These are phyloP conservation scores for Fallopia convolvulus DNA, from an alignment of 148 eudicot species.

Conservation along the genomic window DNA sequence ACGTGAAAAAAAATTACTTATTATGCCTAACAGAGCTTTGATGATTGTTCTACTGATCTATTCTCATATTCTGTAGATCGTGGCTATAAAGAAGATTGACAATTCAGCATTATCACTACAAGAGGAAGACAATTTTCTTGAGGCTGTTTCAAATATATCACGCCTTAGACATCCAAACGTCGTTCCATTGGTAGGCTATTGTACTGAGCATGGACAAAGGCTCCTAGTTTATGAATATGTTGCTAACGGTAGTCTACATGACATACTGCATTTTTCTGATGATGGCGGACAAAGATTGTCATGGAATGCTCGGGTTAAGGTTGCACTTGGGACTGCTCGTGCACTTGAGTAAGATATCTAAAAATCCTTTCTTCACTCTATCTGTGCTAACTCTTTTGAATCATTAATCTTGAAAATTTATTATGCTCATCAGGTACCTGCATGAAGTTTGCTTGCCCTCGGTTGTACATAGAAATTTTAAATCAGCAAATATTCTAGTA, in stretches of 20 bases:
- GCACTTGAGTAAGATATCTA: conserved; percentile 67
- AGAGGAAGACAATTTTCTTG: conserved; percentile 94
- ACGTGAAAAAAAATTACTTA: not conserved
- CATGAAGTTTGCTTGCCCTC: conserved; percentile 99
- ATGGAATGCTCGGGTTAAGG: conserved; percentile 90
- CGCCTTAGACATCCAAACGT: conserved; percentile 90
- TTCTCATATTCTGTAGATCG: conserved; percentile 32
- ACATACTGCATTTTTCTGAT: conserved; percentile 85
- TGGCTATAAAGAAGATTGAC: conserved; percentile 90
- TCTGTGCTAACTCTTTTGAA: not conserved
- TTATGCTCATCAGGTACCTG: conserved; percentile 60
- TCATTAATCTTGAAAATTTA: conserved; percentile 16
- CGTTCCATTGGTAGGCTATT: conserved; percentile 72
- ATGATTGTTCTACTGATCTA: not conserved
- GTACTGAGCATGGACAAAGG: conserved; percentile 90
- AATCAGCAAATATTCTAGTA: conserved; percentile 89
- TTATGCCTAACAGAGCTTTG: not conserved
- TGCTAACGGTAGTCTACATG: conserved; percentile 77
- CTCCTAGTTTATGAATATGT: conserved; percentile 82
- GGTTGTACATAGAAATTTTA: conserved; percentile 90
- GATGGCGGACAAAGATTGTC: conserved; percentile 69
- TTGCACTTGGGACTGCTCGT: conserved; percentile 98
- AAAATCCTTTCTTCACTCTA: not conserved
- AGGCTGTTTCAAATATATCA: conserved; percentile 94
- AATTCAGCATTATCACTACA: conserved; percentile 84